Base-by-base conservation (phyloP, 257 asterid genomes). In the Henckelia pumila region DNA sequence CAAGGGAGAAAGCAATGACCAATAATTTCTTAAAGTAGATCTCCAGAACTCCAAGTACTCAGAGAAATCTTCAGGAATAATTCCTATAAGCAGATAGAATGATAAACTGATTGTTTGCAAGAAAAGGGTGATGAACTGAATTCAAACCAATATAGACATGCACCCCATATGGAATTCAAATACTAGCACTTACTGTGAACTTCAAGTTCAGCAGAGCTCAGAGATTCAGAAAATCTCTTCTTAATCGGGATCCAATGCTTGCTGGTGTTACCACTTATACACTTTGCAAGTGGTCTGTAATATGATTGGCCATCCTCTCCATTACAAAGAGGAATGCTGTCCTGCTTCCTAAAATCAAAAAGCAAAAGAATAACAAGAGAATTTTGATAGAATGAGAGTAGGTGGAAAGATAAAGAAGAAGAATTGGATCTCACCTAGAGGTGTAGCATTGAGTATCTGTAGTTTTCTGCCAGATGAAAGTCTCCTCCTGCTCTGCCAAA, bases 1-100 rank as follows among this genome's bases (percentile, higher is more conserved):
- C 71, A 90, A 80, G 49, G 98, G 98, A 75, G 97, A 88, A 56
- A 94, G 95, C 84, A 91, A 75, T 21, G 99, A 88, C 99, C 99
- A 94, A 84, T 91, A 91, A 72, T 87, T 84, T 74, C 83, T 81
- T 70, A 86, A 77, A 57, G 95, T 74, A 64, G 89, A 80, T 87
- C 84, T 91, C 96, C 92, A 87, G 73, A 84, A 84, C 75, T 79
- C 84, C 71, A 80, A 64, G 73, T 91, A 95, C 71, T 88, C 90
- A 56, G 56, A 79, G 73, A 77, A 94, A 75, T 88, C 96, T 77
- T 86, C 96, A 50, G 85, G 80, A 69, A 67, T 75, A 72, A 94
- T 74, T 80, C 95, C 97, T 94, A 85, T 55, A 75, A 66, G 59
- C 66, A 50, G 66, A 69, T 66, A 59, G 67, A 59, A 72, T 52